These are phyloP conservation scores for Macroventuria anomochaeta DNA, from an alignment of 2,329 filamentous ascomycete species.

Conservation along the genomic window DNA sequence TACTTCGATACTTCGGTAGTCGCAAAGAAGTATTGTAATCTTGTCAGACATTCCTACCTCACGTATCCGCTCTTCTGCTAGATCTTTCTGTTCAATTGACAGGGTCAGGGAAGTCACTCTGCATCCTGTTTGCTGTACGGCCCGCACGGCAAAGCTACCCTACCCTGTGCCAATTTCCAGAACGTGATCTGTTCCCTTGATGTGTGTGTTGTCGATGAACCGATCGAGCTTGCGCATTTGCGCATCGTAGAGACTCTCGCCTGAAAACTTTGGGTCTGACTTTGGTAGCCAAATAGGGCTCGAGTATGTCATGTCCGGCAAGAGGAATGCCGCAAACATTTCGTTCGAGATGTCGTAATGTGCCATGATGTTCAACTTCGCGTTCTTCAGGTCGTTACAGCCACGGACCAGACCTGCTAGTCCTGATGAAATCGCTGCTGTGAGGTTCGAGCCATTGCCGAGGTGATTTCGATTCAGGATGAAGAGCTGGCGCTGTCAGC, in stretches of 20 bases:
- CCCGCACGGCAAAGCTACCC: slow-evolving; percentile 76
- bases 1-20: slow-evolving; percentile 68
- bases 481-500: slow-evolving; percentile 63
- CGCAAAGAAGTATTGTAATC: slow-evolving; percentile 70
- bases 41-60: slow-evolving; percentile 65
- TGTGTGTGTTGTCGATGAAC: slow-evolving; percentile 69
- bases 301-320: slow-evolving; percentile 78
- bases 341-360: slow-evolving; percentile 80
- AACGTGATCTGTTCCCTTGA: slow-evolving; percentile 71
- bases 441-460: slow-evolving; percentile 68
- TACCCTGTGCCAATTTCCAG: slow-evolving; percentile 79
- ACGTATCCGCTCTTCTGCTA: slow-evolving; percentile 70
- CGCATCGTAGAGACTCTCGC: slow-evolving; percentile 68
- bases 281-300: slow-evolving; percentile 69
- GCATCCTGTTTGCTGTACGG: slow-evolving; percentile 70
- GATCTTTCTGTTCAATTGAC: slow-evolving; percentile 70
- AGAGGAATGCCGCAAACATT: slow-evolving; percentile 77
- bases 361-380: slow-evolving; percentile 69
- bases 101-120: slow-evolving; percentile 72
- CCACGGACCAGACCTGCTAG: slow-evolving; percentile 61
- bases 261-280: slow-evolving; percentile 49
- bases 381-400: slow-evolving; percentile 58
- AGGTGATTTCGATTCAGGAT: slow-evolving; percentile 70
- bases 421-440: slow-evolving; percentile 65
- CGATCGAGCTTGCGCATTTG: slow-evolving; percentile 71